phyloP scores from a whole-genome alignment of 2,329 filamentous ascomycete genomes.

The Scedosporium apiospermum region DNA sequence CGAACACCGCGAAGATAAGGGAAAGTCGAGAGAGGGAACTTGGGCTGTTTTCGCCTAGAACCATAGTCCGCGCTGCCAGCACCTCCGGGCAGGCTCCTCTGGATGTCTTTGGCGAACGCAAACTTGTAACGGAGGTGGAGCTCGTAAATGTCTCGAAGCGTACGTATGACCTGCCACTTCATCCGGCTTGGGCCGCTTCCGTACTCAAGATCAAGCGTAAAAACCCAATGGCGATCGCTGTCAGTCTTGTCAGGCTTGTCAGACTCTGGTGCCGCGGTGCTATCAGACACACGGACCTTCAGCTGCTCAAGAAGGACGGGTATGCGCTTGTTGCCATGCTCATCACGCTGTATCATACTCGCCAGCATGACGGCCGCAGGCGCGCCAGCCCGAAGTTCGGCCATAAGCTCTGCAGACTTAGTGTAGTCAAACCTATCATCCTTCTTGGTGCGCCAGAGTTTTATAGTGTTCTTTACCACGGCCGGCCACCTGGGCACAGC shows the following conservation, averaged over 20 bases:
- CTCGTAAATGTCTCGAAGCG: constrained; percentile 82
- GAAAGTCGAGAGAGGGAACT: constrained; percentile 81
- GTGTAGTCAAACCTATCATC: constrained; percentile 85
- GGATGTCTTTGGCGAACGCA: constrained; percentile 57
- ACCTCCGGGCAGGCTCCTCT: constrained; percentile 61
- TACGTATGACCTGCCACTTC: constrained; percentile 89
- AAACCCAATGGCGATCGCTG: constrained; percentile 67
- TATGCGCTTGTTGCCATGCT: constrained; percentile 90
- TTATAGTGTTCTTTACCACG: constrained; percentile 83
- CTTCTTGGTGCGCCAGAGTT: constrained; percentile 68
- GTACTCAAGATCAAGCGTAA: constrained; percentile 90
- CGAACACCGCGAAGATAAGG: constrained; percentile 79
- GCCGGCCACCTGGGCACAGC: constrained; percentile 74
- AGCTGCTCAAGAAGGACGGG: constrained; percentile 92
- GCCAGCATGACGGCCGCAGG: constrained; percentile 90
- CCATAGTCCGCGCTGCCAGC: constrained; percentile 29
- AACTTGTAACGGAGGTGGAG: constrained; percentile 91
- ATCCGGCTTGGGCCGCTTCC: constrained; percentile 91
- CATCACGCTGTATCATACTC: constrained; percentile 95
- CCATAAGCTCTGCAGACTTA: constrained; percentile 94
- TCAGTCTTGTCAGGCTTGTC: constrained; percentile 18
- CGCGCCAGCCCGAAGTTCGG: constrained; percentile 83
- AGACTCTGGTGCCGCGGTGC: constrained; percentile 55
- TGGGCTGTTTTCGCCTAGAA: constrained; percentile 64
- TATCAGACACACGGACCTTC: constrained; percentile 79